A percentile compares a stretch with the other conserved stretches of the same genome.
Conservation (phyloP, 768 basidiomycete genomes). For the Sutorius australiensis region DNA sequence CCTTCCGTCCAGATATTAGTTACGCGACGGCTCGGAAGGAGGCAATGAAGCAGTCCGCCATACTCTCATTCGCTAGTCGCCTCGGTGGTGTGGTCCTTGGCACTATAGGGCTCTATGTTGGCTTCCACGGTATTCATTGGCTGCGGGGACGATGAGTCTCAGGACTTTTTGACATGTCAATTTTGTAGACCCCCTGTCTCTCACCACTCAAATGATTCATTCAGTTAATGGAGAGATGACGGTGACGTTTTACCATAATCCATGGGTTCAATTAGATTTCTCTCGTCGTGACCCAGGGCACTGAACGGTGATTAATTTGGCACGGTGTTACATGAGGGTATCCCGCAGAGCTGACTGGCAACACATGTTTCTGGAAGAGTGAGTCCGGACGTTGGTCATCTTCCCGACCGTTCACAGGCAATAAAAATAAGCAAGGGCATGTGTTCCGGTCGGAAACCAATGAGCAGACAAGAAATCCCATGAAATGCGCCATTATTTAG, state of each 20-base stretch:
- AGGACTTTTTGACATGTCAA: slow-evolving; percentile 19
- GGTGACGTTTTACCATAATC: slow-evolving; percentile 13
- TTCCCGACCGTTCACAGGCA: slow-evolving; percentile 28
- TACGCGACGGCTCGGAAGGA: slow-evolving; percentile 77
- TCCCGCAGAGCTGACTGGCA: slow-evolving; percentile 22
- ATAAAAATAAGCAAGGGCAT: slow-evolving; percentile 31
- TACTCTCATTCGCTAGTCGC: slow-evolving; percentile 53
- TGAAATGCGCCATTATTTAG: slow-evolving; percentile 31
- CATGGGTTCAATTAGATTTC: slow-evolving; percentile 21
- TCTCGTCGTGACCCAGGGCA: slow-evolving; percentile 18
- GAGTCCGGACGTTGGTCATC: slow-evolving; percentile 14
- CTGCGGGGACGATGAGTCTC: slow-evolving; percentile 19
- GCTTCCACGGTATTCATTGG: slow-evolving; percentile 20
- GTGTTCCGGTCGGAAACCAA: slow-evolving; percentile 13
- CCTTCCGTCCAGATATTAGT: slow-evolving; percentile 92
- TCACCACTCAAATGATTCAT: slow-evolving; percentile 28
- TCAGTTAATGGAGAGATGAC: slow-evolving; percentile 21
- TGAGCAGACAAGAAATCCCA: slow-evolving; percentile 21
- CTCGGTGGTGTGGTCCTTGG: slow-evolving; percentile 43
- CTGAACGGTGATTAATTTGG: slow-evolving; percentile 36
- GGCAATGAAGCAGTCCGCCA: slow-evolving; percentile 62
- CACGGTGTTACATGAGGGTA: slow-evolving; percentile 31
- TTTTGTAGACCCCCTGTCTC: slow-evolving; percentile 31
- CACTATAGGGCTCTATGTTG: slow-evolving; percentile 38
- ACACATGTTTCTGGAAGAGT: slow-evolving; percentile 23